These are phyloP conservation scores for Candida pseudoglaebosa DNA, from an alignment of 805 yeast species.

Conservation along the genomic window DNA sequence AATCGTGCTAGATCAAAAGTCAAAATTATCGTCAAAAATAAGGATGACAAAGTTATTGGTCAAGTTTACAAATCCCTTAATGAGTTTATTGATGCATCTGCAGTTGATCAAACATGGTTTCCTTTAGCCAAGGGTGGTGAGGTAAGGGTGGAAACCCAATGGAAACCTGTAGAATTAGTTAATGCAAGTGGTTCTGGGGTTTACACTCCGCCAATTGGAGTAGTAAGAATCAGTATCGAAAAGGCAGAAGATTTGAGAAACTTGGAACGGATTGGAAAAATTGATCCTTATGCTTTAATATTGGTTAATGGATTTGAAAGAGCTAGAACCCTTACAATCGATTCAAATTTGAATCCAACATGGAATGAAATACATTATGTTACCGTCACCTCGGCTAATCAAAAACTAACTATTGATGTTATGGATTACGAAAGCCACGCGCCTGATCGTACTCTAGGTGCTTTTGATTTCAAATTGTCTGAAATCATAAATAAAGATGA, in stretches of 20 bases:
- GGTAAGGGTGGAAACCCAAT: constrained; percentile 60
- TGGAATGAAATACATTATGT: constrained; percentile 83
- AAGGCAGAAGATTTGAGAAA: constrained; percentile 75
- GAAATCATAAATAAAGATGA: constrained; percentile 71
- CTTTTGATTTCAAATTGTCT: constrained; percentile 63
- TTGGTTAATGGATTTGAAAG: constrained; percentile 71
- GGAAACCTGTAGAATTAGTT: constrained; percentile 81
- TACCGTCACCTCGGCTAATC: constrained; percentile 79
- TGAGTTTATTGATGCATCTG: constrained; percentile 72
- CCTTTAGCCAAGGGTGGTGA: constrained; percentile 73
- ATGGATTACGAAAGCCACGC: constrained; percentile 83
- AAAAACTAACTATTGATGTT: constrained; percentile 77
- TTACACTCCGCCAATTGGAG: constrained; percentile 94
- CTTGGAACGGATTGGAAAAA: constrained; percentile 82
- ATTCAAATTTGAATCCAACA: constrained; percentile 69
- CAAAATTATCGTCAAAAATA: constrained; percentile 58
- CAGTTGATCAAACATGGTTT: constrained; percentile 76
- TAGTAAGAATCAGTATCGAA: constrained; percentile 66
- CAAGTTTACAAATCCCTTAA: constrained; percentile 54
- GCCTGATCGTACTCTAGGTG: constrained; percentile 86
- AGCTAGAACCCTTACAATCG: constrained; percentile 70
- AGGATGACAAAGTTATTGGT: constrained; percentile 53
- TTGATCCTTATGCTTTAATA: constrained; percentile 87
- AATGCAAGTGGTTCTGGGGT: constrained; percentile 71
- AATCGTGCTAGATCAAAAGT: constrained; percentile 71